Evolutionary conservation across 805 yeast species (phyloP), one percentile per base, ranked within the genome.

Genomic region (Metschnikowia koreensis): DNA sequence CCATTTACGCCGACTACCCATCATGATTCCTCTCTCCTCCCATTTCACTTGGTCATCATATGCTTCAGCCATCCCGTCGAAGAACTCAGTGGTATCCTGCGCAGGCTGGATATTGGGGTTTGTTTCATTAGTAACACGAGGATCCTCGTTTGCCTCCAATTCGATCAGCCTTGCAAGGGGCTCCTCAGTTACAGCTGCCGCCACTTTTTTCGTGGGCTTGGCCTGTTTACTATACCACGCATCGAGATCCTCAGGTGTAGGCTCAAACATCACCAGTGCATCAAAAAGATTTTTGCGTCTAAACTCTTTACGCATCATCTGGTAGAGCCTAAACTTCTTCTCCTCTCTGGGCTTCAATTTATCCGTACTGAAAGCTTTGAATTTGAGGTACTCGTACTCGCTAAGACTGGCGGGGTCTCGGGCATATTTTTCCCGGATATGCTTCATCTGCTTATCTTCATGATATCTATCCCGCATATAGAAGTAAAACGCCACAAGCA

Each of bases 41-140:
- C 83, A 75, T 60, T 86, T 83, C 57, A 93, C 87, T 51, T 84
- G 92, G 38, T 76, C 74, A 65, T 93, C 99, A 66, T 93, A 93
- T 6, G 81, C 86, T 13, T 73, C 79, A 0, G 98, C 98, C 57
- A 88, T 81, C 2, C 70, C 69, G 58, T 93, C 92, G 65, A 87
- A 90, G 62, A 88, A 86, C 10, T 74, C 77, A 0, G 96, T 89
- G 8, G 97, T 87, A 65, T 93, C 97, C 61, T 82, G 80, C 1
- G 96, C 78, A 5, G 87, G 86, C 45, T 86, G 76, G 40, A 89
- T 82, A 47, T 61, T 48, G 6, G 74, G 70, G 44, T 76, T 71
- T 28, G 70, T 69, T 33, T 66, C 65, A 40, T 70, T 81, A 41
- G 75, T 62, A 55, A 69, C 65, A 15, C 44, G 29, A 7, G 47